Base-by-base conservation (phyloP, 805 yeast species). In the Pichia exigua region DNA sequence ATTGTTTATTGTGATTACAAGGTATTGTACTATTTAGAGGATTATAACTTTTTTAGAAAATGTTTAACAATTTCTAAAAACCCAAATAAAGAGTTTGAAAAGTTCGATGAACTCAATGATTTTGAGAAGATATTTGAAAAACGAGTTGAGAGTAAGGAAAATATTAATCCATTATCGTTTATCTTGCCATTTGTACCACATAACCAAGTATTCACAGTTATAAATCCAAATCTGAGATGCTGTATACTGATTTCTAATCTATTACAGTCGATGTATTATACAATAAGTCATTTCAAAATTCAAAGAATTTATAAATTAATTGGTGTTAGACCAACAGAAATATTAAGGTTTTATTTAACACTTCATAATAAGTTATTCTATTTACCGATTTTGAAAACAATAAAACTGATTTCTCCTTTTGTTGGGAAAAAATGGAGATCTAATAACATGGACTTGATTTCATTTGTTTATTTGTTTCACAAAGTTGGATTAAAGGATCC, bases 341-440 rank as follows among this genome's bases (percentile, higher is more conserved):
- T 77, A 4, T 72, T 85, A 53, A 78, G 85, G 57, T 75, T 78
- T 59, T 66, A 77, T 38, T 66, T 87, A 6, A 70, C 77, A 4
- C 73, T 89, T 44, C 83, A 81, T 62, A 88, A 87, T 60, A 63
- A 71, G 24, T 75, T 76, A 11, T 65, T 89, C 24, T 83, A 86
- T 68, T 72, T 72, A 47, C 91, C 95, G 1, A 81, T 87, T 4
- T 70, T 91, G 59, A 83, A 82, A 61, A 76, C 87, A 1, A 72
- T 91, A 54, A 90, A 87, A 64, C 82, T 86, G 55, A 75, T 90
- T 47, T 82, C 90, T 1, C 96, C 97, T 0, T 88, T 85, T 68
- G 91, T 88, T 61, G 97, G 97, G 20, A 82, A 94, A 54, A 90
- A 91, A 66, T 92, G 99, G 99, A 83, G 90, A 59, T 79, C 90